Base-by-base conservation (phyloP, 805 yeast species). In the Clavispora fructus region DNA sequence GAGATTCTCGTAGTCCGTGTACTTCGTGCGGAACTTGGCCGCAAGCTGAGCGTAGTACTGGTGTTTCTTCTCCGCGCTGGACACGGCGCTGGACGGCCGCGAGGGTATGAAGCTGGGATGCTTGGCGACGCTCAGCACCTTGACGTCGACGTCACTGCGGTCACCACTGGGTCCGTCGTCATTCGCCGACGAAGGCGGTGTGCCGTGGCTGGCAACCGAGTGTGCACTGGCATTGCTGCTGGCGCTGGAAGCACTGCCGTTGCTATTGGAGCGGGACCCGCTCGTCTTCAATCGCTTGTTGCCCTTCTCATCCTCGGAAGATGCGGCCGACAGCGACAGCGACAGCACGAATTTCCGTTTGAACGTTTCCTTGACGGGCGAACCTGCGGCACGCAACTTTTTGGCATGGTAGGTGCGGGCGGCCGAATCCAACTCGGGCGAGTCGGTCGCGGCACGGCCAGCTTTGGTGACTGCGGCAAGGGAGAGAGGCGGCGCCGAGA, bases 101-200 rank as follows among this genome's bases (percentile, higher is more conserved):
- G 49, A 43, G 8, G 55, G 56, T 16, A 49, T 45, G 6, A 29
- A 39, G 12, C 32, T 14, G n/a, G 44, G 38, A 8, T 25, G 33
- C 16, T 40, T 44, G 13, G 39, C 44, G 11, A 38, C 10, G 25
- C 35, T 45, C 17, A 26, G 35, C 8, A 35, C 17, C 41, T 46
- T 48, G 9, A 27, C 39, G 26, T 50, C 55, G 35, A 53, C 60
- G n/a, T 54, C 57, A 26, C 48, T 42, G 19, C 43, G 48, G 41
- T 47, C 49, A 4, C 23, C 31, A 47, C 35, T 47, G 33, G 54
- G 39, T 42, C 52, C 44, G 9, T 62, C 65, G 25, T 65, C 69
- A 41, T 62, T 60, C 25, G 58, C 58, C 4, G 73, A 68, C 1
- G 71, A 65, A 11, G 74, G 73, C 31, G 73, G 70, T 7, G 74